Conservation (phyloP, 768 basidiomycete species). For the Auricularia auricula-judae region DNA sequence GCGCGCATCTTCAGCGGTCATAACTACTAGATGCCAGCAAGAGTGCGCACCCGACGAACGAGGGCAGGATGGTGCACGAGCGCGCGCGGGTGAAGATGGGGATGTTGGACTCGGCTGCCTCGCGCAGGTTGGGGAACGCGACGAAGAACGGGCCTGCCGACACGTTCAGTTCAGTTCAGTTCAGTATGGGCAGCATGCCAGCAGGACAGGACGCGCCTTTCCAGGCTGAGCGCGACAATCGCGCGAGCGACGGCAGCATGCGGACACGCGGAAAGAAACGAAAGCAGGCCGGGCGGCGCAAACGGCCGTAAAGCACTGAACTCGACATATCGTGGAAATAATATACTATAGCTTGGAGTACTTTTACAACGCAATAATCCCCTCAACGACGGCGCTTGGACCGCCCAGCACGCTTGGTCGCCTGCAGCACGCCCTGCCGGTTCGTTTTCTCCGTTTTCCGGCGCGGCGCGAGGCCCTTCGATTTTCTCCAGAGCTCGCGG, state of each 20-base stretch:
- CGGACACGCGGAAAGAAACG: background rate
- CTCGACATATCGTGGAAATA: too few species aligned
- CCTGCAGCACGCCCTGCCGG: constrained; percentile 51
- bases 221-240: constrained; percentile 25
- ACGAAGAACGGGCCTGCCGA: constrained; percentile 84
- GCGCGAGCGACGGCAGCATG: background rate
- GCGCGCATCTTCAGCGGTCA: background rate
- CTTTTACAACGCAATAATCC: background rate
- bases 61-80: constrained; percentile 86
- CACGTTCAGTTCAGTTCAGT: background rate
- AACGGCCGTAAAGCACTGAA: background rate
- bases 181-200: background rate
- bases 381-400: constrained; percentile 57
- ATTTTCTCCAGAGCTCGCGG: constrained; percentile 70
- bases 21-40: background rate
- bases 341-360: background rate
- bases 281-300: background rate
- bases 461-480: constrained; percentile 58
- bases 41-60: constrained; percentile 77
- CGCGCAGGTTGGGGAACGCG: constrained; percentile 77
- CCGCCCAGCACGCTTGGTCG: constrained; percentile 55
- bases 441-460: constrained; percentile 45
- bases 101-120: constrained; percentile 70
- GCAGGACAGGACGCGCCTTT: constrained; percentile 22
- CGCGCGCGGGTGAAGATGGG: constrained; percentile 83